These are phyloP conservation scores for Pseudofabraea citricarpa DNA, from an alignment of 2,329 filamentous ascomycete genomes.

Conservation along the genomic window DNA sequence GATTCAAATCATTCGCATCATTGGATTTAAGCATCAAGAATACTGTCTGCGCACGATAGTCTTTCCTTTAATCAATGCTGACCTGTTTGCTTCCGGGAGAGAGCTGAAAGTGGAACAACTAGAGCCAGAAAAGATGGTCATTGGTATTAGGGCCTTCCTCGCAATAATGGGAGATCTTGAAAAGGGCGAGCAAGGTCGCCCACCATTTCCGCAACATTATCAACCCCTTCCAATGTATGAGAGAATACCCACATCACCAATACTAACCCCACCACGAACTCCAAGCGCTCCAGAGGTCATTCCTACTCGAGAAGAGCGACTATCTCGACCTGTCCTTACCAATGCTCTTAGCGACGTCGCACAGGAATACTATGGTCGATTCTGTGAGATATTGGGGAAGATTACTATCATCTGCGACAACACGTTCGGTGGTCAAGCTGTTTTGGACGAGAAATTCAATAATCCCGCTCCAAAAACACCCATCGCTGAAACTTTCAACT, in stretches of 20 bases:
- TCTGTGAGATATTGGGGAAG: constrained; percentile 92
- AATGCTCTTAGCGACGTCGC: constrained; percentile 68
- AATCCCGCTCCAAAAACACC: constrained; percentile 88
- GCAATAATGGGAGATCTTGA: constrained; percentile 92
- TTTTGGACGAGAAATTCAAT: constrained; percentile 90
- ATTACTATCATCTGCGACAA: constrained; percentile 97
- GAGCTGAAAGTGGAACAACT: constrained; percentile 79
- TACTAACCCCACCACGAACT: constrained; percentile 33
- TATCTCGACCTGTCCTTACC: constrained; percentile 61
- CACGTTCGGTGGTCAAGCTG: constrained; percentile 92
- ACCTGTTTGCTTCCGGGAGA: constrained; percentile 65
- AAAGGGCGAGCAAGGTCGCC: constrained; percentile 69
- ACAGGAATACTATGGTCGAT: constrained; percentile 81
- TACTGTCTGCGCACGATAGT: constrained; percentile 89
- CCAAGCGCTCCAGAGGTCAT: constrained; percentile 17
- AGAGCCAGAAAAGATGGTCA: constrained; percentile 95
- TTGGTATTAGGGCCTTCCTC: constrained; percentile 90
- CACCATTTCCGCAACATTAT: constrained; percentile 77
- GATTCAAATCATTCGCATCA: constrained; percentile 89
- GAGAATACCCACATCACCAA: constrained; percentile 44
- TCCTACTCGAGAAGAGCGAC: constrained; percentile 50
- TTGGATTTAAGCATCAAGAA: constrained; percentile 90
- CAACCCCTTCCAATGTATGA: constrained; percentile 35
- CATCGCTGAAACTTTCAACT: constrained; percentile 90
- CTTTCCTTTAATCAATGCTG: constrained; percentile 92